Evolutionary conservation across 2,329 filamentous ascomycete species (phyloP).

Genomic region (Botryotinia globosa): DNA sequence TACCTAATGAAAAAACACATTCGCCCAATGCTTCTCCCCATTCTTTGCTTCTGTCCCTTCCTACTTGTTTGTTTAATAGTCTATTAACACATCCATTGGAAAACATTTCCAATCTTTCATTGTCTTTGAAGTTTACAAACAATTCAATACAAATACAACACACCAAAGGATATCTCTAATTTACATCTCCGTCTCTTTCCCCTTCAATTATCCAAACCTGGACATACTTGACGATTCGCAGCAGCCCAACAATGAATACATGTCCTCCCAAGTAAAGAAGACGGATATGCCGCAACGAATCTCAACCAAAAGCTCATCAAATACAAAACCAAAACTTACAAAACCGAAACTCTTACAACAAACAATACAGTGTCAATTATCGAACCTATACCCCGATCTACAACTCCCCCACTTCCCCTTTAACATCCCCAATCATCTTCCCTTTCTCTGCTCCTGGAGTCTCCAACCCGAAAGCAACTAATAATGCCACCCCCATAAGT

Average conservation of each 20-base stretch:
- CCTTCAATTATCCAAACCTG: neutral
- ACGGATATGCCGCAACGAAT: neutral
- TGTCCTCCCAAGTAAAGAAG: neutral
- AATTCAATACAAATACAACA: neutral
- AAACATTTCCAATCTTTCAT: neutral
- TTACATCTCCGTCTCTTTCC: neutral
- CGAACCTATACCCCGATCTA: neutral
- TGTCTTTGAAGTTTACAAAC: neutral
- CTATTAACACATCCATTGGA: neutral
- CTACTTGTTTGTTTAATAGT: neutral
- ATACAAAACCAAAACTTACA: neutral
- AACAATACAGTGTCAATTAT: neutral
- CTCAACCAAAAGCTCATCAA: neutral
- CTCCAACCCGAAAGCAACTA: slow-evolving; percentile 71
- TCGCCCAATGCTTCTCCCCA: neutral
- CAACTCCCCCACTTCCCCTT: slow-evolving; percentile 24
- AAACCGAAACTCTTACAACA: neutral
- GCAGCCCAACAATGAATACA: too few species aligned
- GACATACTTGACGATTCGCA: neutral
- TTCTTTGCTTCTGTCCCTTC: neutral
- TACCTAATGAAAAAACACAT: too few species aligned
- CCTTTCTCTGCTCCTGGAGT: slow-evolving; percentile 32
- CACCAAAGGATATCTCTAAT: neutral
- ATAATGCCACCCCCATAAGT: slow-evolving; percentile 68
- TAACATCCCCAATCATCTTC: slow-evolving; percentile 32